Evolutionary conservation across 2,329 filamentous ascomycete genomes (phyloP).

Genomic region (Fusarium sp.): DNA sequence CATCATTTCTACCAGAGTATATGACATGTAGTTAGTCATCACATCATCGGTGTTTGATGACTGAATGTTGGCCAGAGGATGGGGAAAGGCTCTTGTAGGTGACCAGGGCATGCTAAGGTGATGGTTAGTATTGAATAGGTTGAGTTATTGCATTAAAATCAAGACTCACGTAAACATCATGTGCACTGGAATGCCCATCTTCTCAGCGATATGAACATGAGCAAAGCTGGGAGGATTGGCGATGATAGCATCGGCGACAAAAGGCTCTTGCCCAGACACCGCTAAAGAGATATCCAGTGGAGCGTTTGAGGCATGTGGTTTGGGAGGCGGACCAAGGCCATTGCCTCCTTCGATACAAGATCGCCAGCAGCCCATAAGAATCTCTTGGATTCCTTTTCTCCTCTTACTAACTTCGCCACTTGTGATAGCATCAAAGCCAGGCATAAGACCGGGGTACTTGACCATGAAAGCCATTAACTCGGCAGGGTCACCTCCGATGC

Average conservation of each 20-base stretch:
- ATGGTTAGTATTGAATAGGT: slow-evolving; percentile 59
- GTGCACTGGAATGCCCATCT: slow-evolving; percentile 79
- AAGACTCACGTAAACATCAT: slow-evolving; percentile 87
- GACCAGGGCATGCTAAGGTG: slow-evolving; percentile 85
- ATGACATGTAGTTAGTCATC: slow-evolving; percentile 86
- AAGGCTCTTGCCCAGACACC: slow-evolving; percentile 65
- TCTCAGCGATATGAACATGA: slow-evolving; percentile 81
- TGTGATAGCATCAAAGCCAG: slow-evolving; percentile 80
- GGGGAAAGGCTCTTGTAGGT: slow-evolving; percentile 85
- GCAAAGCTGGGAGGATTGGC: slow-evolving; percentile 84
- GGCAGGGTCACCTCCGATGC: slow-evolving; percentile 80
- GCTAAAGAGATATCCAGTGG: slow-evolving; percentile 56
- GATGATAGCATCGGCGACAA: slow-evolving; percentile 86
- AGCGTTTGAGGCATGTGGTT: slow-evolving; percentile 62
- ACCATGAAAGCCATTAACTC: slow-evolving; percentile 92
- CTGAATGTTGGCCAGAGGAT: slow-evolving; percentile 86
- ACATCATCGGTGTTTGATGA: slow-evolving; percentile 79
- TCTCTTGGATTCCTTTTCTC: slow-evolving; percentile 80
- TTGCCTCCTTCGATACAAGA: slow-evolving; percentile 86
- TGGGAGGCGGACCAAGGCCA: slow-evolving; percentile 66
- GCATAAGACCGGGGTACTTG: slow-evolving; percentile 88
- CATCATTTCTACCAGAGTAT: slow-evolving; percentile 89
- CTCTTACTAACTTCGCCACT: slow-evolving; percentile 82
- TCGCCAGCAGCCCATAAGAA: slow-evolving; percentile 87
- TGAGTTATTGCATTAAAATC: background rate